A percentile compares a stretch with the other conserved stretches of the same genome.
These are phyloP conservation scores for Calonectria henricotiae DNA, from an alignment of 2,329 filamentous ascomycete species.

Conservation along the genomic window DNA sequence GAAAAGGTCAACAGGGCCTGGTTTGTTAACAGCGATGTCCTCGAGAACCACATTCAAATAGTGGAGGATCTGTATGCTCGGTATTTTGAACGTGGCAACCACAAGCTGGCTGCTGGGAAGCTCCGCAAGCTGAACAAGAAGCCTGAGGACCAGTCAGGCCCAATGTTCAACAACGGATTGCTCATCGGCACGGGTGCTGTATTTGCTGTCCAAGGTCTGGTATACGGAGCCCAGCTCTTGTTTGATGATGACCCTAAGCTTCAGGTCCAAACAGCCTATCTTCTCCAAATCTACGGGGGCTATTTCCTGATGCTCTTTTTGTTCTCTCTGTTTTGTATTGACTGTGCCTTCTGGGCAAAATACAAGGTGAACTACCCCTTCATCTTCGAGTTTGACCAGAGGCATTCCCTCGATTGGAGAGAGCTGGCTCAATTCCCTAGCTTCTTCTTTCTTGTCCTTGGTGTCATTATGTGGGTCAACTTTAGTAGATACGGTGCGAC, in stretches of 20 bases:
- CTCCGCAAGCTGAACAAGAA: slow-evolving; percentile 81
- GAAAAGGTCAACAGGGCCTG: slow-evolving; percentile 92
- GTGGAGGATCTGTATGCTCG: slow-evolving; percentile 94
- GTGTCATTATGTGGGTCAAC: slow-evolving; percentile 90
- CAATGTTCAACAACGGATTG: slow-evolving; percentile 75
- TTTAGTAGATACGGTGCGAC: slow-evolving; percentile 80
- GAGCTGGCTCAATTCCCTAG: slow-evolving; percentile 90
- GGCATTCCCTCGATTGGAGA: slow-evolving; percentile 91
- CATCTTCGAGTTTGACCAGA: slow-evolving; percentile 95
- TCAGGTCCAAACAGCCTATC: slow-evolving; percentile 73
- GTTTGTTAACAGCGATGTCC: slow-evolving; percentile 91
- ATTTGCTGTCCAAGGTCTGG: slow-evolving; percentile 77
- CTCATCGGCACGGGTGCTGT: slow-evolving; percentile 79
- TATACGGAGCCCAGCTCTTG: slow-evolving; percentile 73
- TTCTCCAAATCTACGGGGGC: slow-evolving; percentile 92
- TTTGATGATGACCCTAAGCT: slow-evolving; percentile 66
- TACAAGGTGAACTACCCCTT: slow-evolving; percentile 97
- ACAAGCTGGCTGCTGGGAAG: slow-evolving; percentile 91
- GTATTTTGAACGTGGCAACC: slow-evolving; percentile 95
- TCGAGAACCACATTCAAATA: slow-evolving; percentile 84
- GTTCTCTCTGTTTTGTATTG: slow-evolving; percentile 87
- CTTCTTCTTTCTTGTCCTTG: slow-evolving; percentile 84
- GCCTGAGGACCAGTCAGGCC: slow-evolving; percentile 70
- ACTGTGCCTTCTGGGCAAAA: slow-evolving; percentile 86
- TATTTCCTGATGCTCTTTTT: slow-evolving; percentile 90